phyloP scores from a whole-genome alignment of 306 rosid species.

The Hippophae gyantsensis region DNA sequence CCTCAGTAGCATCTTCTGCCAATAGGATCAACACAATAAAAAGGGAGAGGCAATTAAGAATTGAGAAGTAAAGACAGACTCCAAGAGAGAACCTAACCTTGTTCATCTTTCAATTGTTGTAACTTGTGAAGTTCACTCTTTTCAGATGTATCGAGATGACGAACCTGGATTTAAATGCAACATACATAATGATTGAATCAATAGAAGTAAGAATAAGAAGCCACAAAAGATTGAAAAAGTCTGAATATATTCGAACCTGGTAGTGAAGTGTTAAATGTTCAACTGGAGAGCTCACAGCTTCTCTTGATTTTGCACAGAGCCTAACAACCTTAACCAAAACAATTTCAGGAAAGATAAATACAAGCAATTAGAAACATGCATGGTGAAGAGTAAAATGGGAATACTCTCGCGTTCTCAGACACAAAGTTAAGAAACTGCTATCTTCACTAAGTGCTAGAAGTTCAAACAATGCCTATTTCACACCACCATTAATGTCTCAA shows the following conservation, averaged over 20 bases:
- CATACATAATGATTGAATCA: constrained; percentile 3
- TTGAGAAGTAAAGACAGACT: neutral
- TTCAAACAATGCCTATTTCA: too few relatives aligned
- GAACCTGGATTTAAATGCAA: constrained; percentile 49
- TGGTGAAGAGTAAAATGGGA: neutral
- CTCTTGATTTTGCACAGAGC: constrained; percentile 96
- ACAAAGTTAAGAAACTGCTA: too few relatives aligned
- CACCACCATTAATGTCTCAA: too few relatives aligned
- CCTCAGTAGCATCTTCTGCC: neutral
- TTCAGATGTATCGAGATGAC: constrained; percentile 97
- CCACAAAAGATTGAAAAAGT: neutral
- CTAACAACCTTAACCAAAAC: constrained; percentile 65
- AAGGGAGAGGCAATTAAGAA: neutral
- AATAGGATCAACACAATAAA: neutral
- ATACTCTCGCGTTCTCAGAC: too few relatives aligned
- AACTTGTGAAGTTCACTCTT: constrained; percentile 95
- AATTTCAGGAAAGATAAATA: neutral
- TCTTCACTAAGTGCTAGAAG: too few relatives aligned
- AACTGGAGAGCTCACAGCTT: constrained; percentile 99
- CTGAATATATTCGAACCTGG: constrained; percentile 49
- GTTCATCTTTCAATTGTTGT: constrained; percentile 95
- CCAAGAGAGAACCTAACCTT: constrained; percentile 40
- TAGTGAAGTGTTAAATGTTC: constrained; percentile 98
- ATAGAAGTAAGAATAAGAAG: neutral
- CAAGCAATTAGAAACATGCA: neutral